Evolutionary conservation across 257 asterid species (phyloP).

Genomic region (Cinchona pubescens): DNA sequence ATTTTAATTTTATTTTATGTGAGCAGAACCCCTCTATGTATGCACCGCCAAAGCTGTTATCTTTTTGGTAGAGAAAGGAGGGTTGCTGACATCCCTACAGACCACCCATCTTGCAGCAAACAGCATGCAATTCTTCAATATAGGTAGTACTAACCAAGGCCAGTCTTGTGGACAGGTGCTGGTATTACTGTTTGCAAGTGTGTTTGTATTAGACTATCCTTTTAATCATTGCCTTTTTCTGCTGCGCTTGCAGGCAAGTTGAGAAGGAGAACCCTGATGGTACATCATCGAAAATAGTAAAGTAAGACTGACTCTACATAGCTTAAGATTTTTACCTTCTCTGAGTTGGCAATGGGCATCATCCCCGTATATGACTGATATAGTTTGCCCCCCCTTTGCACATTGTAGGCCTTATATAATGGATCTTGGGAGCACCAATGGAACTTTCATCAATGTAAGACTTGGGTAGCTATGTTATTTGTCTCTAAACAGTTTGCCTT

Average conservation of each 20-base stretch:
- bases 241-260: slow-evolving; percentile 65
- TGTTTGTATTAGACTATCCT: slow-evolving; percentile 3
- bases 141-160: slow-evolving; percentile 42
- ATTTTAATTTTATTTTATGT: not conserved
- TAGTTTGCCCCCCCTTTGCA: slow-evolving; percentile 12
- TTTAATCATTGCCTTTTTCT: slow-evolving; percentile 1
- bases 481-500: slow-evolving; percentile 2
- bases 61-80: slow-evolving; percentile 98
- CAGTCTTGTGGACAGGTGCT: not conserved
- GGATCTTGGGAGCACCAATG: slow-evolving; percentile 99
- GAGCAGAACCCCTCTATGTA: slow-evolving; percentile 83
- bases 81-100: slow-evolving; percentile 93
- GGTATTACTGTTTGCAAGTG: not conserved
- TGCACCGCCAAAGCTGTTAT: slow-evolving; percentile 95
- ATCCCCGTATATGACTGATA: slow-evolving; percentile 17
- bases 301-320: slow-evolving; percentile 38
- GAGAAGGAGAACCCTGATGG: slow-evolving; percentile 90
- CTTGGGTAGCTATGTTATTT: not conserved
- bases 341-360: slow-evolving; percentile 10
- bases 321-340: slow-evolving; percentile 13
- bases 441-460: slow-evolving; percentile 86
- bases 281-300: slow-evolving; percentile 58
- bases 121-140: slow-evolving; percentile 98
- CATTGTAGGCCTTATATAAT: slow-evolving; percentile 77
- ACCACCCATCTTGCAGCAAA: slow-evolving; percentile 99